These are phyloP conservation scores for Blepharisma stoltei DNA, from an alignment of 73 alveolate genomes.

Conservation along the genomic window DNA sequence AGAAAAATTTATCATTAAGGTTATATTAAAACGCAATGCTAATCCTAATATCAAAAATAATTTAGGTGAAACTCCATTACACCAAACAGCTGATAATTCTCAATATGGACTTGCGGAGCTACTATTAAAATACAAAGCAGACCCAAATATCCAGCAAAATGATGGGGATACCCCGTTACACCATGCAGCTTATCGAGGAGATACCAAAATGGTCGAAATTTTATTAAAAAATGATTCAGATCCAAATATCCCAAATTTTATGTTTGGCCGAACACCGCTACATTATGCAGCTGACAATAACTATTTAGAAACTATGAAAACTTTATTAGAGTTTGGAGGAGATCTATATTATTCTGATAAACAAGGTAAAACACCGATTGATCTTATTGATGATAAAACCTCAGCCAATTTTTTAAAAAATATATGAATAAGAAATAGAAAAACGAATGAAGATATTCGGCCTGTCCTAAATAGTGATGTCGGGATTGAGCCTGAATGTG, in stretches of 20 bases:
- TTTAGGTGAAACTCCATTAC: background rate
- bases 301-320: background rate
- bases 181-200: background rate
- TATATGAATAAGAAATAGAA: background rate
- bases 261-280: background rate
- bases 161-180: constrained; percentile 1
- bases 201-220: background rate
- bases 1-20: too few relatives aligned
- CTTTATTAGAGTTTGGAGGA: background rate
- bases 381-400: background rate
- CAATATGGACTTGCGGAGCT: background rate
- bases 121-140: background rate
- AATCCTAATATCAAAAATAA: background rate
- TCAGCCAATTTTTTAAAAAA: background rate
- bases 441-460: background rate
- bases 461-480: background rate
- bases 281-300: background rate
- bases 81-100: background rate
- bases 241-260: background rate
- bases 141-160: background rate
- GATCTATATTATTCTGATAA: background rate
- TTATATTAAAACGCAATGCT: background rate
- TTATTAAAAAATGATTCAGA: background rate
- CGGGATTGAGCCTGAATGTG: background rate
- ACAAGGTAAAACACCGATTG: background rate